Evolutionary conservation across 1,139 yeast genomes (phyloP).

Genomic region (Kodamaea anthophila): DNA sequence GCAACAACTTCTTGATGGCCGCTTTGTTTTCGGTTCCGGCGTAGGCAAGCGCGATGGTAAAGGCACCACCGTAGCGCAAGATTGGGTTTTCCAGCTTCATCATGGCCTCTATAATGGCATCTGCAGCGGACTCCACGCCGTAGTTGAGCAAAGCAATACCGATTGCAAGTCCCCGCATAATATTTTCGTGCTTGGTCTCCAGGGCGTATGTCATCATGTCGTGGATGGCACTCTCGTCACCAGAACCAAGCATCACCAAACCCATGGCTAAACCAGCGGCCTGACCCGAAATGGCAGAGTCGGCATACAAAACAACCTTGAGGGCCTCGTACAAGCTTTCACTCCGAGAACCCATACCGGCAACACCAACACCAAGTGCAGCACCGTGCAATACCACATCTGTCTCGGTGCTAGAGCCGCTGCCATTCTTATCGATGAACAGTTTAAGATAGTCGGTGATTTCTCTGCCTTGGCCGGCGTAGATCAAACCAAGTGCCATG

Average conservation of each 20-base stretch:
- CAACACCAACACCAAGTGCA: slow-evolving; percentile 90
- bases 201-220: slow-evolving; percentile 91
- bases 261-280: slow-evolving; percentile 98
- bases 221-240: slow-evolving; percentile 59
- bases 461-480: slow-evolving; percentile 94
- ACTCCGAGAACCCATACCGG: slow-evolving; percentile 90
- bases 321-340: slow-evolving; percentile 74
- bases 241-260: slow-evolving; percentile 91
- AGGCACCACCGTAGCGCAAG: slow-evolving; percentile 94
- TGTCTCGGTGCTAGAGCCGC: slow-evolving; percentile 65
- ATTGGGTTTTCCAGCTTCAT: slow-evolving; percentile 73
- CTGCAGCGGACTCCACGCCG: slow-evolving; percentile 82
- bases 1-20: slow-evolving; percentile 82
- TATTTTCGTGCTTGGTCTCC: slow-evolving; percentile 94
- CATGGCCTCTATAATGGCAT: slow-evolving; percentile 59
- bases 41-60: slow-evolving; percentile 89
- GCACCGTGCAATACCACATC: slow-evolving; percentile 96
- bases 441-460: slow-evolving; percentile 74
- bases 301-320: slow-evolving; percentile 79
- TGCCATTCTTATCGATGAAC: slow-evolving; percentile 64
- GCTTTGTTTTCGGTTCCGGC: slow-evolving; percentile 92
- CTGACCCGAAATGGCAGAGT: slow-evolving; percentile 91
- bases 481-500: slow-evolving; percentile 87
- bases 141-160: slow-evolving; percentile 84
- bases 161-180: slow-evolving; percentile 83